Percentiles rank a stretch among this genome's conserved stretches.
Conservation (phyloP, 768 basidiomycete species). For the Lepiota brunneoincarnata region DNA sequence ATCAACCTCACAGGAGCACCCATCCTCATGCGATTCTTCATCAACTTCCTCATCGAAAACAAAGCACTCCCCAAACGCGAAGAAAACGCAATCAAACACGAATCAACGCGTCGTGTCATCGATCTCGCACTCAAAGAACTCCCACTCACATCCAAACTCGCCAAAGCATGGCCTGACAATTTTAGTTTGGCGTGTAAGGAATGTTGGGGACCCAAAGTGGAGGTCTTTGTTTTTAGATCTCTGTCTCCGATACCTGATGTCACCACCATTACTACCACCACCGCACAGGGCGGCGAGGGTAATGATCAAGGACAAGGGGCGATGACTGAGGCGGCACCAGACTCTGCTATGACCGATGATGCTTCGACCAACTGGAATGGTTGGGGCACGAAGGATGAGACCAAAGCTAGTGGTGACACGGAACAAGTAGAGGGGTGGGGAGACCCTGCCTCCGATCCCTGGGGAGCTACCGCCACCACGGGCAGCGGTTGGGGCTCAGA, state of each 20-base stretch:
- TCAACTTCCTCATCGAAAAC: conserved; percentile 44
- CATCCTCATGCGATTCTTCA: conserved; percentile 41
- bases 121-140: conserved; percentile 46
- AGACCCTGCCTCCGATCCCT: neutral
- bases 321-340: too few species aligned
- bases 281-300: neutral
- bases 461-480: neutral
- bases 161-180: conserved; percentile 44
- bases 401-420: neutral
- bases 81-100: conserved; percentile 34
- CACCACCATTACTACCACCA: neutral
- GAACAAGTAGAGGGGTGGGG: neutral
- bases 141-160: conserved; percentile 44
- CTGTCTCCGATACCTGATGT: neutral
- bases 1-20: conserved; percentile 40
- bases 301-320: too few species aligned
- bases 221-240: conserved; percentile 26
- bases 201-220: conserved; percentile 47
- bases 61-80: conserved; percentile 28
- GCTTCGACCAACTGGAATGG: neutral
- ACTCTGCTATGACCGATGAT: neutral
- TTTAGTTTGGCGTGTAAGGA: conserved; percentile 48
- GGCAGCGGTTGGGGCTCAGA: neutral
- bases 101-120: conserved; percentile 45
- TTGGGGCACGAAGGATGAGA: neutral